phyloP scores from a whole-genome alignment of 2,329 filamentous ascomycete genomes.

The Calonectria montana region DNA sequence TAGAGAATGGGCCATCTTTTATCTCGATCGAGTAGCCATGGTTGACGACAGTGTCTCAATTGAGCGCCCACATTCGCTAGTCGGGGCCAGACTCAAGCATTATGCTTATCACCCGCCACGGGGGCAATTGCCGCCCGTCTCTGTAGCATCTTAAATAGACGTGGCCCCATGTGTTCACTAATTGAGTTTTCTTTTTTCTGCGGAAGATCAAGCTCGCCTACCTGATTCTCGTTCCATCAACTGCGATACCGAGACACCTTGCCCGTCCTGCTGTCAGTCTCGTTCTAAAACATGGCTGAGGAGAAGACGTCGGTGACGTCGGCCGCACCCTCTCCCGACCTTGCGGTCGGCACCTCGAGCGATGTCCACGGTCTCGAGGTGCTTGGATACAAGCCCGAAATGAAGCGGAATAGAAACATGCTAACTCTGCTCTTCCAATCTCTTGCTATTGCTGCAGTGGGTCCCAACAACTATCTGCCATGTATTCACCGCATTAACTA shows the following conservation, averaged over 20 bases:
- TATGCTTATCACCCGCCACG: constrained; percentile 15
- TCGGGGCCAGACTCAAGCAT: constrained; percentile 2
- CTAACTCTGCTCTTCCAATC: constrained; percentile 44
- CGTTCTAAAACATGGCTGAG: constrained; percentile 1
- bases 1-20: not conserved
- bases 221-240: not conserved
- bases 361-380: constrained; percentile 44
- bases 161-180: not conserved
- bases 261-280: not conserved
- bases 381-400: constrained; percentile 61
- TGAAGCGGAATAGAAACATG: constrained; percentile 42
- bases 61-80: not conserved
- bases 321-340: constrained; percentile 3
- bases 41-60: not conserved
- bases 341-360: constrained; percentile 16
- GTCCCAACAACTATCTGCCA: not conserved
- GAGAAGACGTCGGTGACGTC: not conserved
- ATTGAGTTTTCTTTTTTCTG: not conserved
- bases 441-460: constrained; percentile 42
- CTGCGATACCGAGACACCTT: not conserved
- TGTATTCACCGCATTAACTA: not conserved
- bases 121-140: not conserved
- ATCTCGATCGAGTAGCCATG: not conserved
- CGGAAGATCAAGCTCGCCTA: not conserved
- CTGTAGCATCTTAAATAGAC: not conserved